Evolutionary conservation across 192 early-diverging fungal genomes (phyloP).

Genomic region (Rhizophagus prolifer): DNA sequence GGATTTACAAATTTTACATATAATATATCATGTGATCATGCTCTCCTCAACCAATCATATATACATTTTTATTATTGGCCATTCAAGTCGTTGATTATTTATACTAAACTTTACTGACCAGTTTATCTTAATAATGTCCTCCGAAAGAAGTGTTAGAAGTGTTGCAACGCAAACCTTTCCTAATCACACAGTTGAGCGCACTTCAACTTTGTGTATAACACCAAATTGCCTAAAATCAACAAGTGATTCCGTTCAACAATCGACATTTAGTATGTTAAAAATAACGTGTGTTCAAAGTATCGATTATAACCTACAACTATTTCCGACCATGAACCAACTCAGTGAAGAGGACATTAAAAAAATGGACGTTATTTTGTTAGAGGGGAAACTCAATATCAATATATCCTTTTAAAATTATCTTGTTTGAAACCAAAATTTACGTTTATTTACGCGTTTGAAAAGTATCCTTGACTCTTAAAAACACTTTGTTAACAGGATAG

Average conservation of each 20-base stretch:
- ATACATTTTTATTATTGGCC: too few species aligned
- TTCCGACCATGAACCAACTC: neutral
- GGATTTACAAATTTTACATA: too few species aligned
- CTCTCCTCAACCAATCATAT: too few species aligned
- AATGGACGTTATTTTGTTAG: constrained; percentile 15
- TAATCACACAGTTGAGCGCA: constrained; percentile 13
- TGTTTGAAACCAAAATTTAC: neutral
- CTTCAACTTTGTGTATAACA: constrained; percentile 16
- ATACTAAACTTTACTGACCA: neutral
- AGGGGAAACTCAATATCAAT: constrained; percentile 9
- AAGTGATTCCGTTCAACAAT: neutral
- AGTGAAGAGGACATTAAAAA: constrained; percentile 13
- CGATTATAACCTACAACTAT: constrained; percentile 10
- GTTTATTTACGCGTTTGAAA: neutral
- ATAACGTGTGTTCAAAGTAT: constrained; percentile 19
- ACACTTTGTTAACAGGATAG: constrained; percentile 29
- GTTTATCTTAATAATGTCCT: constrained; percentile 6
- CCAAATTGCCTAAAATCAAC: neutral
- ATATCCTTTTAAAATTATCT: constrained; percentile 13
- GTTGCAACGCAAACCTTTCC: constrained; percentile 24
- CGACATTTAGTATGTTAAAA: constrained; percentile 16
- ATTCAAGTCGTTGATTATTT: too few species aligned
- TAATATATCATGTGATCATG: too few species aligned
- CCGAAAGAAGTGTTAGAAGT: neutral
- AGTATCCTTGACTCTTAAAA: neutral